These are phyloP conservation scores for Exophiala calicioides DNA, from an alignment of 2,329 filamentous ascomycete species.

Conservation along the genomic window DNA sequence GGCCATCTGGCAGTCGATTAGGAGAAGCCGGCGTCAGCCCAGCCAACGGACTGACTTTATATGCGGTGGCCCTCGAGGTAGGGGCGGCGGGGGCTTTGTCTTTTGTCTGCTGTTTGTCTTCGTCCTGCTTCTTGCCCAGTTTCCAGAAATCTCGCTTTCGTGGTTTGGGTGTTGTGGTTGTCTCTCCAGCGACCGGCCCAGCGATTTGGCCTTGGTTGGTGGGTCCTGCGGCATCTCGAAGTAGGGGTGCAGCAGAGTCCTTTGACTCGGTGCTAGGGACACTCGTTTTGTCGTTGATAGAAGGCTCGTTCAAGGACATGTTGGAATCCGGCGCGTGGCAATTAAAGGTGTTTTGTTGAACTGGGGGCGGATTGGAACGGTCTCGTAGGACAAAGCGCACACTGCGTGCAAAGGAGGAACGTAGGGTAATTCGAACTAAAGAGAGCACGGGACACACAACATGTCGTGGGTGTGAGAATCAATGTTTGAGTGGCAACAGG, in stretches of 20 bases:
- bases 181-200: constrained; percentile 9
- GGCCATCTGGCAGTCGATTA: constrained; percentile 37
- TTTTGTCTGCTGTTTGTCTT: constrained; percentile 39
- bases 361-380: neutral
- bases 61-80: constrained; percentile 26
- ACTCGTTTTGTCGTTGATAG: constrained; percentile 20
- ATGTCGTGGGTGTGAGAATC: constrained; percentile 4
- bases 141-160: constrained; percentile 63
- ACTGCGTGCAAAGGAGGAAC: neutral
- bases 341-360: neutral
- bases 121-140: constrained; percentile 62
- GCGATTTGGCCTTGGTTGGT: constrained; percentile 1
- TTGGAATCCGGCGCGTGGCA: neutral
- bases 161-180: constrained; percentile 39
- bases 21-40: constrained; percentile 34
- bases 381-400: neutral
- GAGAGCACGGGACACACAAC: constrained; percentile 7
- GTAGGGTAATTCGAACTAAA: neutral
- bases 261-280: constrained; percentile 28
- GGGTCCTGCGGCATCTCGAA: constrained; percentile 12
- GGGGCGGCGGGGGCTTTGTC: constrained; percentile 31
- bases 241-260: constrained; percentile 24
- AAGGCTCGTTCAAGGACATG: constrained; percentile 21
- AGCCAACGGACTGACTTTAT: constrained; percentile 29
- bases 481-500: constrained; percentile 6